These are phyloP conservation scores for Petunia secreta DNA, from an alignment of 257 asterid species.

Conservation along the genomic window DNA sequence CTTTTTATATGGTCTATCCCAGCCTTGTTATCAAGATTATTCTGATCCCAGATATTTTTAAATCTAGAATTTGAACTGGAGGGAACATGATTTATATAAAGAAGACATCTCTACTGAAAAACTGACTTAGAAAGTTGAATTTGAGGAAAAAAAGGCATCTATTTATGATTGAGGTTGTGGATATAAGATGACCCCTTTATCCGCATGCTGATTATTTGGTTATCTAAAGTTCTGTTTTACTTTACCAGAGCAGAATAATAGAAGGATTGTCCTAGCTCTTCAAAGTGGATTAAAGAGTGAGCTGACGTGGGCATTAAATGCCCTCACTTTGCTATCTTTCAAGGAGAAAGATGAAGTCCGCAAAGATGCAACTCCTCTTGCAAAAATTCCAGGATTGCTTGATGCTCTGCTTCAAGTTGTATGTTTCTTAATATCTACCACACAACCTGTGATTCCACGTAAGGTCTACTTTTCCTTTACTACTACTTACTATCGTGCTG, in stretches of 20 bases:
- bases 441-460: constrained; percentile 8
- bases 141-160: not conserved
- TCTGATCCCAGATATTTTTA: not conserved
- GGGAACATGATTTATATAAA: not conserved
- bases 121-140: not conserved
- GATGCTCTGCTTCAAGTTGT: constrained; percentile 97
- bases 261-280: constrained; percentile 93
- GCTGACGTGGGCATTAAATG: constrained; percentile 93
- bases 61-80: not conserved
- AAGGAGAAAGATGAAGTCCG: constrained; percentile 98
- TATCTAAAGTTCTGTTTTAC: constrained; percentile 26
- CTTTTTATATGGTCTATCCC: not conserved
- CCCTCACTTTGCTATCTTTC: constrained; percentile 88
- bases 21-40: not conserved
- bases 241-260: constrained; percentile 86
- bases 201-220: constrained; percentile 4
- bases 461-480: not conserved
- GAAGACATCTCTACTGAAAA: not conserved
- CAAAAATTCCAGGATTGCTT: constrained; percentile 92
- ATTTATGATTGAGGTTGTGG: constrained; percentile 13
- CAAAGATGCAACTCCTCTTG: constrained; percentile 92
- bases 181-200: not conserved
- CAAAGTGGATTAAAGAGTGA: constrained; percentile 99
- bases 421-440: constrained; percentile 40
- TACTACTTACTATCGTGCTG: constrained; percentile 9